Evolutionary conservation across 768 basidiomycete genomes (phyloP).

Genomic region (Lactarius hatsudake): DNA sequence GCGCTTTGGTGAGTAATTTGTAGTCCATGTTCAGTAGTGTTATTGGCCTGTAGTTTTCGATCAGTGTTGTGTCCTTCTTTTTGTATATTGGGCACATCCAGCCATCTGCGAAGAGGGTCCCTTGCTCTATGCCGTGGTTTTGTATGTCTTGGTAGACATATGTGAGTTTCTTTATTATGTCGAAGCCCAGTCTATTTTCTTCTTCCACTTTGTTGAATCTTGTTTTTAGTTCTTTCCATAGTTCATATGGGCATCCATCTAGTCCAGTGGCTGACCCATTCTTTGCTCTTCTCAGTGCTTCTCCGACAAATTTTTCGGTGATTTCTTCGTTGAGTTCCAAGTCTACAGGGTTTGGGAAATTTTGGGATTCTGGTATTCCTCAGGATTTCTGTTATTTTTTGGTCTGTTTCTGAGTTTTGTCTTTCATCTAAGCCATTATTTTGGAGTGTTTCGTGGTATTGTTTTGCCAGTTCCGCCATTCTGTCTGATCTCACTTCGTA

Average conservation of each 20-base stretch:
- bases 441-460: neutral
- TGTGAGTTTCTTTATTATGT: neutral
- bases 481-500: neutral
- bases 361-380: no score
- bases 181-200: neutral
- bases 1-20: no score
- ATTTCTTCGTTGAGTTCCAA: no score
- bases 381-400: no score
- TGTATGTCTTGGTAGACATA: neutral
- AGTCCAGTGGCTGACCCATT: neutral
- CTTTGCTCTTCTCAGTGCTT: neutral
- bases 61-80: conserved; percentile 29
- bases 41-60: no score
- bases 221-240: neutral
- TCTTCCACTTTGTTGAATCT: neutral
- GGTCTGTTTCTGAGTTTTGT: no score
- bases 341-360: no score
- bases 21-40: no score
- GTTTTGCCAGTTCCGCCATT: neutral
- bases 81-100: conserved; percentile 42
- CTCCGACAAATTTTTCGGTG: no score
- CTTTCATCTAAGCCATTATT: no score
- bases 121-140: neutral
- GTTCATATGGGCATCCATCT: conserved; percentile 6
- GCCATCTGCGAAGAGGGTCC: conserved; percentile 33